These are phyloP conservation scores for Microdochium trichocladiopsis DNA, from an alignment of 2,329 filamentous ascomycete species.

Conservation along the genomic window DNA sequence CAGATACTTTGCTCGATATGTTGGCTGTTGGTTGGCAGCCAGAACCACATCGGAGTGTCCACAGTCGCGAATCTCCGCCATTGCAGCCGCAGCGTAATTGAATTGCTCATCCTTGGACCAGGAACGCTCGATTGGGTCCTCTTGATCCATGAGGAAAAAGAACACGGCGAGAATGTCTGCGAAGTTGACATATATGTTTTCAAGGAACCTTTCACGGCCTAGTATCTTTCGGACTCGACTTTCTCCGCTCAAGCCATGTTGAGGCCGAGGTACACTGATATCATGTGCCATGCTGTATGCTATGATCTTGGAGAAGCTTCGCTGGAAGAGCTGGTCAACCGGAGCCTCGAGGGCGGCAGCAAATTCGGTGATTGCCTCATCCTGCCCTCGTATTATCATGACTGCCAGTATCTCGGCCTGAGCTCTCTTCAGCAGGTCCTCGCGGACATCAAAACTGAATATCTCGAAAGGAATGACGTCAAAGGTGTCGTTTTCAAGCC, in stretches of 20 bases:
- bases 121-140: conserved; percentile 63
- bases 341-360: conserved; percentile 47
- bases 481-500: conserved; percentile 64
- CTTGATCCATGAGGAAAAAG: conserved; percentile 71
- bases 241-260: conserved; percentile 50
- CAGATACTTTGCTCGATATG: conserved; percentile 73
- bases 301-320: conserved; percentile 69
- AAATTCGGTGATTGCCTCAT: conserved; percentile 54
- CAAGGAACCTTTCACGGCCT: conserved; percentile 57
- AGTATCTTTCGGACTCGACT: conserved; percentile 61
- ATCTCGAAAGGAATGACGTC: conserved; percentile 75
- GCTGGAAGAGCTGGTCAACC: conserved; percentile 50
- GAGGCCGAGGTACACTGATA: conserved; percentile 38
- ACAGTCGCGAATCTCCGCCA: conserved; percentile 63
- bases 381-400: conserved; percentile 73
- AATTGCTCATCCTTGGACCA: conserved; percentile 55
- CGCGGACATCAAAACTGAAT: conserved; percentile 68
- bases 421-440: conserved; percentile 61
- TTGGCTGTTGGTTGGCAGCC: conserved; percentile 77
- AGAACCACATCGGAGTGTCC: conserved; percentile 59
- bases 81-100: conserved; percentile 51
- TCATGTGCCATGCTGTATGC: conserved; percentile 82
- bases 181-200: conserved; percentile 62
- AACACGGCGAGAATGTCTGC: conserved; percentile 70
- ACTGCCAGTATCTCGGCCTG: conserved; percentile 75